Conservation (phyloP, 2,329 filamentous ascomycete genomes). For the Bipolaris oryzae region DNA sequence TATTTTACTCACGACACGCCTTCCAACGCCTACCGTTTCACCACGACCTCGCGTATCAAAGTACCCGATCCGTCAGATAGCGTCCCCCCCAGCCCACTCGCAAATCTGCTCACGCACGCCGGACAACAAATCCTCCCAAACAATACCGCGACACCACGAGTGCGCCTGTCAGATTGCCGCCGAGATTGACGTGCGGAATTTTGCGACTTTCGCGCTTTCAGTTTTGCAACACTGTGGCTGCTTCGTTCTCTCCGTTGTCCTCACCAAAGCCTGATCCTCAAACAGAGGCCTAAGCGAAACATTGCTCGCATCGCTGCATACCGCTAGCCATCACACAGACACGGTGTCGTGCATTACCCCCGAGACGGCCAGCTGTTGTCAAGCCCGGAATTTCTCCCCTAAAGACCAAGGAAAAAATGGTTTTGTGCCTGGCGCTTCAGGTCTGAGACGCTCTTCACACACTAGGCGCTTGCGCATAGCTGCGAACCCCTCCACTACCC, state of each 20-base stretch:
- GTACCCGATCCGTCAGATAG: conserved; percentile 20
- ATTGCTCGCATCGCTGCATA: conserved; percentile 26
- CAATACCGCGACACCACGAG: conserved; percentile 20
- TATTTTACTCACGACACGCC: conserved; percentile 20
- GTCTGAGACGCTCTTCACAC: conserved; percentile 50
- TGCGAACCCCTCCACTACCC: conserved; percentile 27
- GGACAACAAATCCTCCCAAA: conserved; percentile 14
- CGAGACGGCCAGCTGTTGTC: conserved; percentile 23
- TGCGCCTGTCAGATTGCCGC: conserved; percentile 9
- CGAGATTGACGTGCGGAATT: not conserved
- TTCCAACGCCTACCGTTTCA: conserved; percentile 47
- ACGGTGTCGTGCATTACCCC: conserved; percentile 25
- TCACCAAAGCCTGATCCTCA: conserved; percentile 5
- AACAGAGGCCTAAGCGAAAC: conserved; percentile 13
- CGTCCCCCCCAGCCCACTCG: conserved; percentile 6
- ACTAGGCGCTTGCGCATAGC: conserved; percentile 41
- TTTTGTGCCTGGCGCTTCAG: conserved; percentile 48
- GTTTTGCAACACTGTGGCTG: not conserved
- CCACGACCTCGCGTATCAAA: conserved; percentile 38
- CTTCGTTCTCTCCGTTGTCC: conserved; percentile 2
- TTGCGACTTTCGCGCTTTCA: not conserved
- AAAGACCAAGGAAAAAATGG: conserved; percentile 38
- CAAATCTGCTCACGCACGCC: conserved; percentile 13
- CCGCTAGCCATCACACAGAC: conserved; percentile 23
- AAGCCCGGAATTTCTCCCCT: conserved; percentile 26